These are phyloP conservation scores for Cydonia oblonga DNA, from an alignment of 331 rosid genomes.

Conservation along the genomic window DNA sequence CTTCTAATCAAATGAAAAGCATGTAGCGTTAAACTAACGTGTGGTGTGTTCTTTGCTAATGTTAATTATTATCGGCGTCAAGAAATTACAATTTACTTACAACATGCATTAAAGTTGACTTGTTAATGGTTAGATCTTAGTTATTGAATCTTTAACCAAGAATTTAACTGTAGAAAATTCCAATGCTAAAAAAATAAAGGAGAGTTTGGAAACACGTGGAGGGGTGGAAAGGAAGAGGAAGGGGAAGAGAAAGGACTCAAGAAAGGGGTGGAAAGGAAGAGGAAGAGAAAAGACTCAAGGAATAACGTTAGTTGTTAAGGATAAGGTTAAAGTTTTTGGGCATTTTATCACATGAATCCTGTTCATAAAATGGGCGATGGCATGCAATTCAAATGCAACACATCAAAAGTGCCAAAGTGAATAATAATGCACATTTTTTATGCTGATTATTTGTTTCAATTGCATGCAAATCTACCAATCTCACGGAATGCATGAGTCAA, in stretches of 20 bases:
- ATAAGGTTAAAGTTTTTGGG: not conserved
- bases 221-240: no score
- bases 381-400: not conserved
- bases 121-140: no score
- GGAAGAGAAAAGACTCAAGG: not conserved
- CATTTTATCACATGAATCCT: slow-evolving; percentile 12
- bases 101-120: no score
- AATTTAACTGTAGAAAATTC: no score
- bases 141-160: no score
- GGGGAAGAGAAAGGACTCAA: not conserved
- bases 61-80: no score
- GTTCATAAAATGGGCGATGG: not conserved
- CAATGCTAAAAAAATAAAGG: not conserved
- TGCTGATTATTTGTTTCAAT: no score
- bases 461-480: not conserved
- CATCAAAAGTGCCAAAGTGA: not conserved
- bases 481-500: not conserved
- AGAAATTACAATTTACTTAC: no score
- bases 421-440: not conserved
- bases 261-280: not conserved
- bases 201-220: not conserved
- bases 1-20: no score
- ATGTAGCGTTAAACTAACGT: no score
- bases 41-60: no score
- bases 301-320: not conserved